Base-by-base conservation (phyloP, 768 basidiomycete species). In the Suillus ampliporus region DNA sequence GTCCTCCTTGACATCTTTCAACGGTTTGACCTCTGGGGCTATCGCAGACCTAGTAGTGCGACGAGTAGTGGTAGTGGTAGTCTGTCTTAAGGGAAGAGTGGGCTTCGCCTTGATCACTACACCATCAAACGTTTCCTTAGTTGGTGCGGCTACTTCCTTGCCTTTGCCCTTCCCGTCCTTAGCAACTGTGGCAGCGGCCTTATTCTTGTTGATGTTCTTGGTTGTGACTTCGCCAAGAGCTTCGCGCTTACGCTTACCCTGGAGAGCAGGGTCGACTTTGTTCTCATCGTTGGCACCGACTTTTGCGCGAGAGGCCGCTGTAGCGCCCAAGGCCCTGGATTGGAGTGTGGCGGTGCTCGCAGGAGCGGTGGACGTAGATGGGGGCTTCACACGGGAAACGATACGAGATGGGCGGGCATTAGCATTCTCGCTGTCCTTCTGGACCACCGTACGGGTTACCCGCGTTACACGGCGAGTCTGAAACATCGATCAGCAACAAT, bases 231-330 rank as follows among this genome's bases (percentile, higher is more conserved):
- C 92, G 17, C 85, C 84, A 46, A 94, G 80, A 0, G 87, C 90
- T 54, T 88, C 88, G 21, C 92, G 88, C 74, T 92, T 93, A 60
- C 91, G 84, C 72, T 91, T 91, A 38, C 83, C 85, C 51, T 82
- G 82, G 3, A 79, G 78, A 21, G 79, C 75, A 15, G 78, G 76
- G 47, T 88, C 85, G 23, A 74, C 68, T 65, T 85, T 82, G 64
- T 76, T 74, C 41, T 82, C 78, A 65, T 81, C 69, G 6, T 58
- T 54, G 21, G 28, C 38, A 14, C 57, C 71, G 1, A 56, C 65
- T 31, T 76, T 77, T 34, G 74, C 74, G 61, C 68, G 69, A 9
- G 82, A 77, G 47, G 80, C 76, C 5, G 79, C 78, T 7, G 75
- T 72, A 54, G 72, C 72, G 66, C 71, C 79, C 78, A 68, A 77